Evolutionary conservation across 1,284 basidiomycete species (phyloP), one percentile per base, ranked within the genome.

Genomic region (Inonotus hispidus): DNA sequence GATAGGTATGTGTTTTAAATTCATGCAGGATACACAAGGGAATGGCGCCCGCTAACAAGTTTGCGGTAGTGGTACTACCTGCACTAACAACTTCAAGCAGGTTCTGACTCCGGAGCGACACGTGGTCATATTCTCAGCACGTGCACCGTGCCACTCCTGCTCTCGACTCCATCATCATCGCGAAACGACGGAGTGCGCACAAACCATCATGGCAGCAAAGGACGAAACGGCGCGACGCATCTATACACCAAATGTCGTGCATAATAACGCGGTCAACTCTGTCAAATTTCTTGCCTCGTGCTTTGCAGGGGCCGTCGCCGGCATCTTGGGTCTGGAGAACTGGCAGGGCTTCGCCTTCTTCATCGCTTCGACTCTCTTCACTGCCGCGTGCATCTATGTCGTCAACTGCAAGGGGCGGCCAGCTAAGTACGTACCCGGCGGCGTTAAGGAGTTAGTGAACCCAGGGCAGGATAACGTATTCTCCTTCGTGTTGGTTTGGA

Each of bases 401-500:
- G 70, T 91, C 66, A 92, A 91, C 69, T 92, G 89, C 74, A 77
- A 79, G 62, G 83, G 84, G 19, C 77, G 76, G 50, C 79, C 85
- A 3, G 68, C 72, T 52, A 84, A 83, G 66, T 90, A 82, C 72
- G 73, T 88, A 23, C 74, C 80, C 47, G 82, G 83, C 7, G 86
- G 88, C 6, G 71, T 82, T 68, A 73, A 77, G 68, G 89, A 88
- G 60, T 74, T 93, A 46, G 73, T 86, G 53, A 92, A 88, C 62
- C 87, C 93, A 0, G 90, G 91, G 11, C 87, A 92, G 73, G 92
- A 95, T 73, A 93, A 93, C 66, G 77, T 87, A 19, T 88, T 91
- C 68, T 91, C 91, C 0, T 95, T 93, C 70, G 80, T 95, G 63
- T 79, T 95, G 49, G 86, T 90, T 38, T 95, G 92, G 92, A 95